Evolutionary conservation across 2,329 filamentous ascomycete genomes (phyloP), one percentile per base, ranked within the genome.

Genomic region (Hypocreales sp.): DNA sequence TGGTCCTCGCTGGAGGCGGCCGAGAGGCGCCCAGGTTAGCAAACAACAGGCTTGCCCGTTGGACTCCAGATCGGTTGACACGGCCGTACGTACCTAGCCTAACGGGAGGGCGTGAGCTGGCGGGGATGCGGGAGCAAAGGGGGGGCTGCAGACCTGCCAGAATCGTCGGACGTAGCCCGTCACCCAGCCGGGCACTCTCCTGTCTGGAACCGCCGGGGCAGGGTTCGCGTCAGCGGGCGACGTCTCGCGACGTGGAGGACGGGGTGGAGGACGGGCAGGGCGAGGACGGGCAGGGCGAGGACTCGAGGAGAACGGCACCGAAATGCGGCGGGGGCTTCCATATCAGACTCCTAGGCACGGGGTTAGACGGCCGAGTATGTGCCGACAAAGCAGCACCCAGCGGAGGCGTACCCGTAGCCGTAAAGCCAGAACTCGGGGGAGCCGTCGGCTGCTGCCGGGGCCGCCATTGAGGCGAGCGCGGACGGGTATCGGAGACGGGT

Each of bases 261-360:
- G n/a, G n/a, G n/a, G n/a, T n/a, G n/a, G n/a, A n/a, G n/a, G n/a
- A n/a, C n/a, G n/a, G n/a, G n/a, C n/a, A n/a, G 22, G 26, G 27
- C 15, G 18, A 16, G 15, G 24, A n/a, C 19, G 10, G 9, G 25
- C 16, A 18, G 19, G 22, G 11, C 12, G 24, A 22, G 25, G 18
- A n/a, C n/a, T n/a, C n/a, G n/a, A n/a, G n/a, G n/a, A n/a, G n/a
- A n/a, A n/a, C n/a, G 15, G 37, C 75, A 94, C 87, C 87, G 50
- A 79, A 94, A 49, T 93, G 81, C 39, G 90, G 90, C 35, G 90
- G 90, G 31, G 90, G 87, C 53, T 95, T 98, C 86, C 86, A 98
- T 43, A 98, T 94, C 49, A 98, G 58, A 51, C 84, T 93, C 57
- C 87, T 60, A 31, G 18, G 27, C 15, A 31, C 25, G 8, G 27